Base-by-base conservation (phyloP, 2,329 filamentous ascomycete genomes). In the Madurella fahalii region DNA sequence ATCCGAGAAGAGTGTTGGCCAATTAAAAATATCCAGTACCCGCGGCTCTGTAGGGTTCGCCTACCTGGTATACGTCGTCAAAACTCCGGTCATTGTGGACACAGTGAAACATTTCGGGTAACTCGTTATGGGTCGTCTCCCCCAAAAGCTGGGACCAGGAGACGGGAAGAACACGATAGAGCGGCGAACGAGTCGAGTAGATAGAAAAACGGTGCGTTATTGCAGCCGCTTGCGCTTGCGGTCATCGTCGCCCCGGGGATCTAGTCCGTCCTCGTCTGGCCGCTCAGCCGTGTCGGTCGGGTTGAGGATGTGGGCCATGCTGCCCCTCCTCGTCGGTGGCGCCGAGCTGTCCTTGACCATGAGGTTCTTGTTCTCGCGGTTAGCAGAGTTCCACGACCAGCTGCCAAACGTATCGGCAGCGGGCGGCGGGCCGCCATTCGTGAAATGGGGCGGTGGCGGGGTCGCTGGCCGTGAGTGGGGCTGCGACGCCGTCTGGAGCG, bases 301-400 rank as follows among this genome's bases (percentile, higher is more conserved):
- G 62, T 84, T 84, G n/a, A 84, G 70, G 16, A 84, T 84, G 57
- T 84, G 81, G 0, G 81, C 81, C 80, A 84, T 83, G 67, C 81
- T 84, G 20, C 81, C 80, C 47, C 81, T 70, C 44, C 81, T 70
- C 0, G 81, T 84, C 0, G 79, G 77, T 2, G 81, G 81, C 0
- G 73, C 78, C 1, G 81, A 84, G 55, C 77, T 76, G 60, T 84
- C 81, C 57, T 75, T 78, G 44, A 82, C 65, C 4, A 72, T 68
- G 9, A 82, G 69, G 17, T 75, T 77, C 64, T 78, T 78, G 53
- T 75, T 75, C 48, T 41, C n/a, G 31, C 77, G 73, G 59, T 71
- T 75, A 5, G 77, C 77, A 34, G 76, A 74, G 53, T 73, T 74
- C 80, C 81, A 84, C 2, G 77, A 78, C 79, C 81, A 84, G 59